Conservation (phyloP, 352 stramenopile species). For the Phytophthora sp. region DNA sequence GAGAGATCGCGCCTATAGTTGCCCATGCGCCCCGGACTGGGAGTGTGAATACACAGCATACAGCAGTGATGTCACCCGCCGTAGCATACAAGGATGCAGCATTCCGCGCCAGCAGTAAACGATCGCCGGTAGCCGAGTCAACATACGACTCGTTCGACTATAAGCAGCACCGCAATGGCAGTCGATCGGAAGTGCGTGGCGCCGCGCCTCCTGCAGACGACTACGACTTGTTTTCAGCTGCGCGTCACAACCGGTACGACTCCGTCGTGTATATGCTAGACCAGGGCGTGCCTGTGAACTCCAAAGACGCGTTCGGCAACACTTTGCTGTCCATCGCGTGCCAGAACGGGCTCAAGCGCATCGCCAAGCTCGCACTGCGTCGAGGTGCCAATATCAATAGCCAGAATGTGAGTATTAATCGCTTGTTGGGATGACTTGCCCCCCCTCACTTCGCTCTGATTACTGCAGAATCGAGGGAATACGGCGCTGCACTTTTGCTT, state of each 20-base stretch:
- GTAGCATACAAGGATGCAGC: slow-evolving; percentile 31
- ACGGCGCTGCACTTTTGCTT: slow-evolving; percentile 93
- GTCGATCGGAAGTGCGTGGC: slow-evolving; percentile 16
- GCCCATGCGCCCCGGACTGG: slow-evolving; percentile 4
- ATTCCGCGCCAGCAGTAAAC: slow-evolving; percentile 33
- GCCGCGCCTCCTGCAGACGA: slow-evolving; percentile 38
- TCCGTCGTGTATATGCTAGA: slow-evolving; percentile 88
- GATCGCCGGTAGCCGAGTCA: slow-evolving; percentile 13
- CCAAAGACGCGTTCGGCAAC: slow-evolving; percentile 81
- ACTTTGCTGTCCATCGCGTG: slow-evolving; percentile 88
- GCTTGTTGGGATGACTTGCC: neutral
- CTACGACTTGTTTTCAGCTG: slow-evolving; percentile 89
- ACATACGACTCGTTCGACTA: slow-evolving; percentile 37
- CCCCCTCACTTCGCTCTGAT: neutral
- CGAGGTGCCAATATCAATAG: slow-evolving; percentile 89
- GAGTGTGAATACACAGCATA: slow-evolving; percentile 2
- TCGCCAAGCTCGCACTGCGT: slow-evolving; percentile 86
- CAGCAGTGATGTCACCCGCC: slow-evolving; percentile 1
- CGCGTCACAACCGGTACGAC: slow-evolving; percentile 84
- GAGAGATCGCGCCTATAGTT: slow-evolving; percentile 36
- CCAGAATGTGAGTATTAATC: slow-evolving; percentile 67
- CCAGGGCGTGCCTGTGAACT: slow-evolving; percentile 81
- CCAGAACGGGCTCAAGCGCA: slow-evolving; percentile 92
- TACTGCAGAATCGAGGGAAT: slow-evolving; percentile 74
- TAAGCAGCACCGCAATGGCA: slow-evolving; percentile 33